Conservation (phyloP, 2,329 filamentous ascomycete species). For the Trichoderma pleuroti region DNA sequence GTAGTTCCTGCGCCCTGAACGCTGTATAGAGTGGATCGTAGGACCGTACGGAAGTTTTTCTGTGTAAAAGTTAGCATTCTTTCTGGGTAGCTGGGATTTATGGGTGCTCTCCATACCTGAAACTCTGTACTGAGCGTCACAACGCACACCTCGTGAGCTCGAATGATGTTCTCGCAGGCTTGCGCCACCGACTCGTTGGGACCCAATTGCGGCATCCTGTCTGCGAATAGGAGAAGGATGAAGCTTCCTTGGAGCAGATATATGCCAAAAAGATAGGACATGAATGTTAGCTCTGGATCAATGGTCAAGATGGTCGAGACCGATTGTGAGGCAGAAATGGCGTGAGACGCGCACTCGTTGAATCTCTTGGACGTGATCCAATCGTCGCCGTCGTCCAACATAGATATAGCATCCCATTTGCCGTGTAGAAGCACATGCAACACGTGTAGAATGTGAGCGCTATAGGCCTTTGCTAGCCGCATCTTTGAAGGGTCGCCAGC, state of each 20-base stretch:
- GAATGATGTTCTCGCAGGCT: slow-evolving; percentile 48
- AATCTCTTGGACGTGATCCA: slow-evolving; percentile 48
- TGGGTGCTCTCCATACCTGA: slow-evolving; percentile 35
- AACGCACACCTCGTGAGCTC: slow-evolving; percentile 49
- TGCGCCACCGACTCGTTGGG: slow-evolving; percentile 44
- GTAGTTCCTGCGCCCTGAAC: slow-evolving; percentile 40
- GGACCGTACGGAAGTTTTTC: slow-evolving; percentile 54
- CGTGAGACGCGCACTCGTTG: slow-evolving; percentile 44
- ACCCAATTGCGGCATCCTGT: slow-evolving; percentile 46
- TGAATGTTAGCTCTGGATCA: slow-evolving; percentile 50
- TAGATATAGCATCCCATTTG: slow-evolving; percentile 48
- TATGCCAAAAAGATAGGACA: slow-evolving; percentile 51
- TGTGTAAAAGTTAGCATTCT: slow-evolving; percentile 23
- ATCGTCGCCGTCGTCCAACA: slow-evolving; percentile 47
- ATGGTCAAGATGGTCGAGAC: slow-evolving; percentile 44
- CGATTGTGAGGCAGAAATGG: slow-evolving; percentile 45
- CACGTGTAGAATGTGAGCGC: slow-evolving; percentile 46
- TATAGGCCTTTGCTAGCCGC: slow-evolving; percentile 44
- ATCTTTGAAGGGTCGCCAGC: slow-evolving; percentile 31
- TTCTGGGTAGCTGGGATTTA: neutral
- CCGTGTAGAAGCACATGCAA: slow-evolving; percentile 47
- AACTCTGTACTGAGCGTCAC: slow-evolving; percentile 49
- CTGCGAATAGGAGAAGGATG: slow-evolving; percentile 46
- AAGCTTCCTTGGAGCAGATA: slow-evolving; percentile 51
- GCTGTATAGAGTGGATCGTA: slow-evolving; percentile 47